Base-by-base conservation (phyloP, 2,329 filamentous ascomycete genomes). In the Trichoderma polysporum region DNA sequence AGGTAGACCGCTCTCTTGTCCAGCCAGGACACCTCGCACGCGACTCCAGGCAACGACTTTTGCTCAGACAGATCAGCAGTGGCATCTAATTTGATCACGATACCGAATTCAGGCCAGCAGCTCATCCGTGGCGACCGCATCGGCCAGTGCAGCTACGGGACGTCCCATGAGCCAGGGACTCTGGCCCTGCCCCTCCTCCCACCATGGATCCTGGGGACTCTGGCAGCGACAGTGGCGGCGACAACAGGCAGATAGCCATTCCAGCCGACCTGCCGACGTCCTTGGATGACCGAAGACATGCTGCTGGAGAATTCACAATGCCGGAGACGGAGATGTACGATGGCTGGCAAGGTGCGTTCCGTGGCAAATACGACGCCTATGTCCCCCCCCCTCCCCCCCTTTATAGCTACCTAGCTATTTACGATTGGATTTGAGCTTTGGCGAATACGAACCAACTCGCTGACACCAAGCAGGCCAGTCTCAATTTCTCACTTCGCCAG, bases 261-360 rank as follows among this genome's bases (percentile, higher is more conserved):
- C 95, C 95, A 47, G 82, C 86, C 71, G 95, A 99, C 79, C 86
- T 99, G 39, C 95, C 95, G 12, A 95, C 87, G 71, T 97, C 94
- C 13, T 86, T 99, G 65, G 91, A 99, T 78, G 95, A 99, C 81
- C 88, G 95, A 68, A 87, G 90, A 72, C 85, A 85, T 74, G 86
- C 91, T 37, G 86, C 89, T 4, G 84, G 82, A 54, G 88, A 90
- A 67, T 73, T 76, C 69, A 86, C 89, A 70, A 85, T 91, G 66
- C 84, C 85, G 45, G 95, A 98, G 83, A 97, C 94, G 47, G 95
- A 98, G 83, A 93, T 97, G 82, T 99, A 98, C 78, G 95, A 99
- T 85, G 95, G 93, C 72, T 99, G 95, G 95, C 93, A 98, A 89
- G 94, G 94, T 84, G 71, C 69, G 82, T 81, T 39, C 17, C 37